Evolutionary conservation across 306 rosid genomes (phyloP), one percentile per base, ranked within the genome.

Genomic region (Quercus aquifolioides): DNA sequence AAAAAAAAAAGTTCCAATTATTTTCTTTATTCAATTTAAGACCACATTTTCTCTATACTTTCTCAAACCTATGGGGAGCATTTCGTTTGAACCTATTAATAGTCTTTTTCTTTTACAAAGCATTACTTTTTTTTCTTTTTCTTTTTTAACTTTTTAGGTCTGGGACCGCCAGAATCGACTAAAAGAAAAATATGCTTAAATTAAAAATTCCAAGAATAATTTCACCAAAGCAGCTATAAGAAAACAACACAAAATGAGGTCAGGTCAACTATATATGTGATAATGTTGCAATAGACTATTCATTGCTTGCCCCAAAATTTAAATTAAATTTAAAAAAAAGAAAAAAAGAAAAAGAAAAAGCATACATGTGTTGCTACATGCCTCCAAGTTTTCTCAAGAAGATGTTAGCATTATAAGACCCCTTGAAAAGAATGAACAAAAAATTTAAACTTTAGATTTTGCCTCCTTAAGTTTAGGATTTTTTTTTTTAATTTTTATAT

Each of bases 361-460:
- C 79, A 79, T 60, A 21, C 73, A 73, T 75, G 71, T 79, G 71
- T 71, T 79, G 83, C 65, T 71, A 69, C 76, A 70, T 70, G 49
- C 26, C 5, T 49, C 54, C 54, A 49, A 49, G 17, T 49, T 49
- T 49, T 49, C 17, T 49, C 5, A 49, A 49, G 54, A 49, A 49
- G 54, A 49, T 49, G 17, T 49, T 49, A 49, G 54, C 76, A 35
- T 60, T 69, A 35, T 31, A 41, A 54, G 59, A 71, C 52, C 81
- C n/a, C 28, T 21, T 64, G 71, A 65, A 41, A 65, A 49, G 67
- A 71, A 65, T 19, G 46, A 56, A 5, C 20, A 30, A 56, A 76
- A 55, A 25, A 17, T 7, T 4, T 52, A 26, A 80, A 71, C 57
- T 57, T 31, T 69, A 76, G 15, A 55, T 51, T 75, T 46, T 67